Evolutionary conservation across 139 green algal species (phyloP), one percentile per base, ranked within the genome.

Genomic region (Medakamo hakoo): DNA sequence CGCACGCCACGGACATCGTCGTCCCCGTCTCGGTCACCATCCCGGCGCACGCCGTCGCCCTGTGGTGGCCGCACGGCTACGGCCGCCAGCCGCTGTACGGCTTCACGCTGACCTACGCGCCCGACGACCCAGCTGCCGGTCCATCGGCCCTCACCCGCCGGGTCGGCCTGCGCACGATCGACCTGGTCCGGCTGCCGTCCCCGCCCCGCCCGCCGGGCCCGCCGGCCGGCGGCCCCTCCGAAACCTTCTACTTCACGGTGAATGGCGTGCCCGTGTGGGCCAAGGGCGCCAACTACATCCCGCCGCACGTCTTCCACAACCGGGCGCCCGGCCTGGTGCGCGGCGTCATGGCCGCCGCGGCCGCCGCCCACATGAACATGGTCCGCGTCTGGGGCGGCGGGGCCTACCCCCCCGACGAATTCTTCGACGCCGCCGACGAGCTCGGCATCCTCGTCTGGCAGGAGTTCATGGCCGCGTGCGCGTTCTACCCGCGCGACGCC

Each of bases 331-430:
- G 58, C 1, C 31, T 55, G 21, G 57, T 80, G 49, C 27, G 24
- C 21, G 30, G 31, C 18, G 58, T 86, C 63, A 69, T 91, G 55
- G 40, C 28, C 0, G 65, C 65, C 4, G 79, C 81, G 4, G 59
- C 72, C 60, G 68, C 30, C 0, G 80, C 76, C 25, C 67, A 82
- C 64, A 84, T 91, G 73, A 93, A 93, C 77, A 89, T 86, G 79
- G 58, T 93, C 2, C 70, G 86, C 20, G 74, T 91, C 22, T 93
- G 86, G 78, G 78, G 78, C 49, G 74, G 74, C 25, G 70, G 68
- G 4, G 52, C 64, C 19, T 81, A 83, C 65, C 65, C 69, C 24
- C 40, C 40, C 40, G 74, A 89, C n/a, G 71, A 48, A 4, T 75
- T 92, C 59, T 89, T 90, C 70, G 72, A 81, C 40, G 69, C 65